A percentile compares a stretch with the other conserved stretches of the same genome.
Evolutionary conservation across 441 rosid genomes (phyloP).

Genomic region (Pelargonium australe): DNA sequence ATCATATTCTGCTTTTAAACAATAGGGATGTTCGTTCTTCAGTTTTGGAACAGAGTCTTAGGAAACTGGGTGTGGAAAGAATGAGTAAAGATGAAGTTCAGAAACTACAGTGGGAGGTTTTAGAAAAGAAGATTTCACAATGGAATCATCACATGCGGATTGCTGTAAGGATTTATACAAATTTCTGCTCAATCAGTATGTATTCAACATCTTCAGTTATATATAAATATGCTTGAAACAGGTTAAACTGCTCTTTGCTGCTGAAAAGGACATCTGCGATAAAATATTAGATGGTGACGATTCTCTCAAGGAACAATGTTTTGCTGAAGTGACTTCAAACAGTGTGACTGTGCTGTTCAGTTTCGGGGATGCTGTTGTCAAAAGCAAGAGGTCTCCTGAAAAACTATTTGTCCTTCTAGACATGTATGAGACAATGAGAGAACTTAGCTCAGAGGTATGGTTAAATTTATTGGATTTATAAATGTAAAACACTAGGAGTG

Average conservation of each 20-base stretch:
- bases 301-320: constrained; percentile 3
- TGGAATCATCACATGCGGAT: constrained; percentile 30
- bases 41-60: background rate
- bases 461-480: background rate
- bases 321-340: background rate
- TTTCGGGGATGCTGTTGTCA: background rate
- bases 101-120: constrained; percentile 26
- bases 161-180: constrained; percentile 13
- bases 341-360: background rate
- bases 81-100: background rate
- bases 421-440: background rate
- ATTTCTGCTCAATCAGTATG: too few relatives aligned
- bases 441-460: background rate
- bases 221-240: background rate
- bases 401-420: background rate
- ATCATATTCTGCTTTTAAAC: too few relatives aligned
- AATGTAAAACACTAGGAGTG: too few relatives aligned
- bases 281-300: background rate
- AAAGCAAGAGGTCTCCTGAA: background rate
- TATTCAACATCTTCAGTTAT: too few relatives aligned
- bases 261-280: background rate
- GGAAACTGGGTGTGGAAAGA: background rate
- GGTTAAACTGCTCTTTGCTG: background rate
- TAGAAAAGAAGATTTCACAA: constrained; percentile 24
- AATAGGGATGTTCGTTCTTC: background rate